These are phyloP conservation scores for Globisporangium orthogonon DNA, from an alignment of 352 stramenopile species.

Conservation along the genomic window DNA sequence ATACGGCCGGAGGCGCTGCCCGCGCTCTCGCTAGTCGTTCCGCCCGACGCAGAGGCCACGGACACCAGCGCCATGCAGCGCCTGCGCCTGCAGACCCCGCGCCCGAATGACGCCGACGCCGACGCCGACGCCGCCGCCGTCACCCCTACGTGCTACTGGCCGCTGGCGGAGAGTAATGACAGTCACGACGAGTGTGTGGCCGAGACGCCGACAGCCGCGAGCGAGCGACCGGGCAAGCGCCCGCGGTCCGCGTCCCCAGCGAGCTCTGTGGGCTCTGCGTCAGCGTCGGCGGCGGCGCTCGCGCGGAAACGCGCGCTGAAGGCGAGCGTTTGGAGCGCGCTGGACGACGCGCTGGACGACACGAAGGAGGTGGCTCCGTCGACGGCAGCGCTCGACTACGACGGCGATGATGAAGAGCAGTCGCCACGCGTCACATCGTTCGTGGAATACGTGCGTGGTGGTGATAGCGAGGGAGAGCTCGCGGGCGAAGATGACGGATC, in stretches of 20 bases:
- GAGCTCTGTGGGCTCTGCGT: slow-evolving; percentile 7
- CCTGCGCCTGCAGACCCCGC: slow-evolving; percentile 13
- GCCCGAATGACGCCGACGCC: not conserved
- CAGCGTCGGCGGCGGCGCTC: slow-evolving; percentile 6
- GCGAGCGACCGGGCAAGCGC: not conserved
- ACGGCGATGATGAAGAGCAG: slow-evolving; percentile 4
- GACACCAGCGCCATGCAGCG: slow-evolving; percentile 12
- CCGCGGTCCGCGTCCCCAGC: slow-evolving; percentile 4
- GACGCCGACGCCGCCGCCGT: not conserved
- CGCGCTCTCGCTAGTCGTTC: slow-evolving; percentile 11
- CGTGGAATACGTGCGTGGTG: slow-evolving; percentile 14
- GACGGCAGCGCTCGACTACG: slow-evolving; percentile 1
- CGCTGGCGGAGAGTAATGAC: not conserved
- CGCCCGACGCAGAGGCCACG: not conserved
- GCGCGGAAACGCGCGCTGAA: slow-evolving; percentile 12
- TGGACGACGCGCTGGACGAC: not conserved
- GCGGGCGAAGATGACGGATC: not conserved
- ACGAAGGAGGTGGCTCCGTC: not conserved
- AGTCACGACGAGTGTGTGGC: not conserved
- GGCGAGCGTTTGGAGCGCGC: slow-evolving; percentile 1
- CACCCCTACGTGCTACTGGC: not conserved
- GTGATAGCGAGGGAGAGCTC: too few relatives aligned
- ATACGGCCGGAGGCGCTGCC: slow-evolving; percentile 6
- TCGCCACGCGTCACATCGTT: slow-evolving; percentile 11
- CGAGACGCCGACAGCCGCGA: slow-evolving; percentile 4